Evolutionary conservation across 352 stramenopile genomes (phyloP), one percentile per base, ranked within the genome.

Genomic region (Phytophthora sojae): DNA sequence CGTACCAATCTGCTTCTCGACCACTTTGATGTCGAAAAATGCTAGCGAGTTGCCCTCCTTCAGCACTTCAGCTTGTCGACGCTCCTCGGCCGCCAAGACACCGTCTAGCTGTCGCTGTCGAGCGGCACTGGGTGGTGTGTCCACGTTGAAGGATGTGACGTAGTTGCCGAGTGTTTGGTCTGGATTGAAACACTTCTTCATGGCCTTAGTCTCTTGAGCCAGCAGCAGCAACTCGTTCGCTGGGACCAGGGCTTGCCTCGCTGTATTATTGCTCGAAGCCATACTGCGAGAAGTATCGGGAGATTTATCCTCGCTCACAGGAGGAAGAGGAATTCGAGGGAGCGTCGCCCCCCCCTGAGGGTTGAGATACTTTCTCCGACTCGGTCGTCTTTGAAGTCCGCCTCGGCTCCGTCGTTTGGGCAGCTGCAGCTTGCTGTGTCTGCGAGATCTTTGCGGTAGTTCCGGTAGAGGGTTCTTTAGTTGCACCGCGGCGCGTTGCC

Each of bases 21-120:
- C 56, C 0, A 75, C 55, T 30, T 76, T 70, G 19, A 86, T 63
- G 32, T 88, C 73, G 56, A 90, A 88, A 56, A 88, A 92, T 39
- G 75, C 73, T 0, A 92, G 57, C 9, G 82, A 82, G 42, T 92
- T 92, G 12, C 84, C 84, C 54, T 92, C 84, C 37, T 88, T 89
- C 56, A 88, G 58, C 0, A 86, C 52, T 12, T 74, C 57, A 12
- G 76, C 68, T 19, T 77, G 62, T 6, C 77, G 73, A 2, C 51
- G 57, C 4, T 63, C 44, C 59, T 92, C 84, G 0, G 79, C 78
- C 12, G n/a, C 39, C 0, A 91, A 58, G 2, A 80, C 77, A 17
- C 60, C 23, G 4, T 70, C 53, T 25, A 87, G 44, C 15, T 90
- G 76, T 0, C 21, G 54, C n/a, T 75, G 54, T 17, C 83, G 69